Evolutionary conservation across 2,329 filamentous ascomycete species (phyloP).

Genomic region (Pseudocercospora musae): DNA sequence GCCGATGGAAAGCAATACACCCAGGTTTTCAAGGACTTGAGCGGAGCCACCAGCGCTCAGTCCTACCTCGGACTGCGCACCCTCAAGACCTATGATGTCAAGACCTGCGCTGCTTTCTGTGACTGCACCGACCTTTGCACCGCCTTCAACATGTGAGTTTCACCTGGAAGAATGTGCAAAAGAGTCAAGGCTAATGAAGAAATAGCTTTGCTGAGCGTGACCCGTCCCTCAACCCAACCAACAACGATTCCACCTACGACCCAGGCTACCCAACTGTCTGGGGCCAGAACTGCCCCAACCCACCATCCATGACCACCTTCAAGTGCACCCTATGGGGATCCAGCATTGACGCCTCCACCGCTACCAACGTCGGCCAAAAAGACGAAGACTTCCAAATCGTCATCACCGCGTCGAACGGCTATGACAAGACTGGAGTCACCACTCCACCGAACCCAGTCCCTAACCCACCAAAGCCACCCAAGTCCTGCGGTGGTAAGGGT

Average conservation of each 20-base stretch:
- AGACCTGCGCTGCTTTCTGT: conserved; percentile 32
- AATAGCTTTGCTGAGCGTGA: conserved; percentile 35
- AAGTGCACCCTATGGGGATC: conserved; percentile 42
- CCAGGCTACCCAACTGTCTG: conserved; percentile 22
- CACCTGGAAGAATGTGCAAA: background rate
- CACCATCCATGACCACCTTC: conserved; percentile 38
- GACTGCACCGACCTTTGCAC: conserved; percentile 34
- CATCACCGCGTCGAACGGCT: conserved; percentile 31
- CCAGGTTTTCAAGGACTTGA: conserved; percentile 33
- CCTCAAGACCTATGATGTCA: conserved; percentile 32
- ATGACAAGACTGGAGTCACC: conserved; percentile 28
- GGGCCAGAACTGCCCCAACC: conserved; percentile 35
- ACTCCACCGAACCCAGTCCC: conserved; percentile 17
- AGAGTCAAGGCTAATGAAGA: background rate
- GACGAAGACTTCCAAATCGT: conserved; percentile 32
- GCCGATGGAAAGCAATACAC: conserved; percentile 25
- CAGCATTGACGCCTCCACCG: conserved; percentile 30
- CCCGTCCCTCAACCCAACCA: conserved; percentile 33
- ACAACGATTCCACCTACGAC: conserved; percentile 26
- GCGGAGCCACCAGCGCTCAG: conserved; percentile 30
- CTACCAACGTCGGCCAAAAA: conserved; percentile 30
- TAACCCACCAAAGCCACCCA: conserved; percentile 12
- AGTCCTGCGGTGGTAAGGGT: conserved; percentile 19
- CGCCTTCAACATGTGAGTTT: conserved; percentile 33
- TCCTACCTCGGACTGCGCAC: conserved; percentile 35